Base-by-base conservation (phyloP, 169 alveolate species). In the Plasmodium coatneyi region DNA sequence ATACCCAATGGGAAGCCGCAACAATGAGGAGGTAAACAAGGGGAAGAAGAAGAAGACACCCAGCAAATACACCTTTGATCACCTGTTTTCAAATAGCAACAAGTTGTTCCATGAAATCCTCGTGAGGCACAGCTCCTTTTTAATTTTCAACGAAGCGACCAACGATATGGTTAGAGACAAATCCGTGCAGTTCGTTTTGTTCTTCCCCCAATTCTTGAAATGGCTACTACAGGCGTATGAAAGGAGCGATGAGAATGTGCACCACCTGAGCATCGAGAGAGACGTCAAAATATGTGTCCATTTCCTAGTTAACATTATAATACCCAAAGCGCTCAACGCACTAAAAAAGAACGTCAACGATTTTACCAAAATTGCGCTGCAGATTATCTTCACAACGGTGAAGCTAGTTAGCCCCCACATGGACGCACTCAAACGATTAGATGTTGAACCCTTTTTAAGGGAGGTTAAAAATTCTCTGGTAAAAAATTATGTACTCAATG, bases 261-360 rank as follows among this genome's bases (percentile, higher is more conserved):
- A 28, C 12, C 7, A 79, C 60, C 28, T 19, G 28, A 28, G 12
- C 25, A 74, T 91, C 16, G 49, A n/a, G 7, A 36, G 90, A 60
- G 92, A 91, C 39, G 82, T 91, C 39, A 80, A 78, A 46, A 71
- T 91, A 43, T 81, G 43, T 16, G 46, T 78, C 6, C 84, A 91
- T 54, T 91, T 91, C 82, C 46, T 91, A 71, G 49, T 91, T 25
- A 91, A 91, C 71, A 80, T 91, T 71, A 91, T 91, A 54, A 81
- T 91, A 22, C 95, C 95, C 28, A 91, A 91, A 82, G 82, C 84
- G 30, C 83, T 91, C 19, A 91, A 91, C 19, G 95, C 95, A 52
- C 66, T 91, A 70, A 80, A 81, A 56, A 80, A 71, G 83, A 91
- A 91, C 43, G 83, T 39, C 2, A 71, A 91, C 74, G 84, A 81